Conservation (phyloP, 441 rosid species). For the Populus hybrid region DNA sequence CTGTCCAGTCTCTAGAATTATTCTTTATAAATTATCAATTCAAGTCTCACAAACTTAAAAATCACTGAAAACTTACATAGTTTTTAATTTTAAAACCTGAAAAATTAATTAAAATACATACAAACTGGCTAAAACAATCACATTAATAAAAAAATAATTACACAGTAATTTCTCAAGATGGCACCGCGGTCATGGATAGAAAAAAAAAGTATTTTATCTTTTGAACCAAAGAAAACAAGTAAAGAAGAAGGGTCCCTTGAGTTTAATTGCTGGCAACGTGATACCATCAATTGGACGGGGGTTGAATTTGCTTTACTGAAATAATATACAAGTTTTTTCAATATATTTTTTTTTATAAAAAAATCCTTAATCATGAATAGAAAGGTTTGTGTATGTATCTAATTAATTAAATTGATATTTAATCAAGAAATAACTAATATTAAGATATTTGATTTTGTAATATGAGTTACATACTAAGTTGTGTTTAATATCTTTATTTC, state of each 20-base stretch:
- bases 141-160: no score
- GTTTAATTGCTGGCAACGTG: slow-evolving; percentile 3
- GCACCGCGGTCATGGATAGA: background rate
- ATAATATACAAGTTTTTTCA: background rate
- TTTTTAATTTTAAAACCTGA: fast-evolving
- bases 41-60: fast-evolving
- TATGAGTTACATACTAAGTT: no score
- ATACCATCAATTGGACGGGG: background rate
- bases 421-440: no score
- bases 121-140: fast-evolving
- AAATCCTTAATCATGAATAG: no score
- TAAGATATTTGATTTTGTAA: no score
- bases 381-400: no score
- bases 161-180: no score
- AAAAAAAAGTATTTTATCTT: background rate
- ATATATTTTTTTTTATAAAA: background rate
- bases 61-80: no score
- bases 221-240: background rate
- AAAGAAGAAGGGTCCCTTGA: background rate
- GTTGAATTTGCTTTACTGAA: background rate
- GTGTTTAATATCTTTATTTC: no score
- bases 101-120: fast-evolving
- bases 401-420: no score
- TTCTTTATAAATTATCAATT: no score
- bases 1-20: fast-evolving